A percentile compares a stretch with the other conserved stretches of the same genome.
These are phyloP conservation scores for Aspergillus tubingensis DNA, from an alignment of 2,329 filamentous ascomycete species.

Conservation along the genomic window DNA sequence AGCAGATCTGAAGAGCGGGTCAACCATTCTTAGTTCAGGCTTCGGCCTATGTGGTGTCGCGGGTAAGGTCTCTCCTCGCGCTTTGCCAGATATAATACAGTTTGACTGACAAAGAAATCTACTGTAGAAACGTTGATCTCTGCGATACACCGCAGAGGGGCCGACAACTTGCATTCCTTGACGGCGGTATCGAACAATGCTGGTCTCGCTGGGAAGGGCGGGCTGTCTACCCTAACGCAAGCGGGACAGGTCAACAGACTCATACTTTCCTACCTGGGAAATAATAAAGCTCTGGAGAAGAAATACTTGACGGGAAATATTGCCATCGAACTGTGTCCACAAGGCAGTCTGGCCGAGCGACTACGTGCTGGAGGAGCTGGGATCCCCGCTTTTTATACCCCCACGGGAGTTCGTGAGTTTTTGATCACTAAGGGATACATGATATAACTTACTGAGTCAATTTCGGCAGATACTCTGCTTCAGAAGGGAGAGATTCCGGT, in stretches of 20 bases:
- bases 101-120: background rate
- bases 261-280: conserved; percentile 73
- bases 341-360: conserved; percentile 57
- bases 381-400: conserved; percentile 79
- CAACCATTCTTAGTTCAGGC: conserved; percentile 72
- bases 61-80: conserved; percentile 45
- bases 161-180: conserved; percentile 58
- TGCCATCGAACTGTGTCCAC: conserved; percentile 73
- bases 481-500: conserved; percentile 57
- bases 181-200: conserved; percentile 83
- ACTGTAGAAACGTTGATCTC: conserved; percentile 68
- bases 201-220: conserved; percentile 67
- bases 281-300: conserved; percentile 74
- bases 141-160: conserved; percentile 63
- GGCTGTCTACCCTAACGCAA: conserved; percentile 67
- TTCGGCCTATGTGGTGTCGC: conserved; percentile 82
- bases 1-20: conserved; percentile 68
- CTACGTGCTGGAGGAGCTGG: conserved; percentile 72
- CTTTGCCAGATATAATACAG: background rate
- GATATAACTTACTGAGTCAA: background rate
- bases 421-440: background rate
- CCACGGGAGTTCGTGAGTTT: conserved; percentile 66
- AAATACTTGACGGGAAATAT: conserved; percentile 75
- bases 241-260: conserved; percentile 71
- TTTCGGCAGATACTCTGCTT: conserved; percentile 36